Evolutionary conservation across 768 basidiomycete species (phyloP).

Genomic region (Podaxis mareebaensis): DNA sequence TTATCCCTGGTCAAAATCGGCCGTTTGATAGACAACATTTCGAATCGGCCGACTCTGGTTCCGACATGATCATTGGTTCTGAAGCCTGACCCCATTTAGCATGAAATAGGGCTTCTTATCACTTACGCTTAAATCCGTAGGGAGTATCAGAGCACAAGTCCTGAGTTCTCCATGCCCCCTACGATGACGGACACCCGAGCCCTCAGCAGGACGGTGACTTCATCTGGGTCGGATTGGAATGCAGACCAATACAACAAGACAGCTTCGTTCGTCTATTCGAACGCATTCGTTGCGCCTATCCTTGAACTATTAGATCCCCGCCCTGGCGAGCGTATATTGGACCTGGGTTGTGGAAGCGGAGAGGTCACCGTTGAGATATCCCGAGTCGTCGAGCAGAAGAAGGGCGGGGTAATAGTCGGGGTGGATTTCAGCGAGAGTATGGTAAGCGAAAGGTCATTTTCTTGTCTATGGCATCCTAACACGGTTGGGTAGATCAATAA

Average conservation of each 20-base stretch:
- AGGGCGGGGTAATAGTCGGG: conserved; percentile 61
- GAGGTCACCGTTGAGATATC: conserved; percentile 67
- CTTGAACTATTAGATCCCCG: conserved; percentile 60
- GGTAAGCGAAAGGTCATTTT: conserved; percentile 42
- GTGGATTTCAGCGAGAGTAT: conserved; percentile 72
- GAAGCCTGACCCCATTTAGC: too few relatives aligned
- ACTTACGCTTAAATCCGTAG: too few relatives aligned
- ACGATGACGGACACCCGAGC: not conserved
- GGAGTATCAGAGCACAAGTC: not conserved
- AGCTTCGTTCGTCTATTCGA: conserved; percentile 69
- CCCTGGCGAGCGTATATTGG: conserved; percentile 70
- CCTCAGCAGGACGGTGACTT: not conserved
- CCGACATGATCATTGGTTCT: too few relatives aligned
- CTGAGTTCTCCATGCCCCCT: not conserved
- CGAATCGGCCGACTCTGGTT: too few relatives aligned
- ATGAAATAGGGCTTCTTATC: too few relatives aligned
- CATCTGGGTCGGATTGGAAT: conserved; percentile 40
- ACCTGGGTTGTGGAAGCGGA: conserved; percentile 84
- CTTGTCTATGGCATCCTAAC: not conserved
- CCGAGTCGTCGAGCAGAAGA: conserved; percentile 44
- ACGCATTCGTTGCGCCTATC: conserved; percentile 52
- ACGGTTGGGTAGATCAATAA: conserved; percentile 17
- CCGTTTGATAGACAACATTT: too few relatives aligned
- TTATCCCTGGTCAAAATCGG: too few relatives aligned
- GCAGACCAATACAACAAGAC: conserved; percentile 61